Evolutionary conservation across 257 asterid genomes (phyloP).

Genomic region (Petunia axillaris): DNA sequence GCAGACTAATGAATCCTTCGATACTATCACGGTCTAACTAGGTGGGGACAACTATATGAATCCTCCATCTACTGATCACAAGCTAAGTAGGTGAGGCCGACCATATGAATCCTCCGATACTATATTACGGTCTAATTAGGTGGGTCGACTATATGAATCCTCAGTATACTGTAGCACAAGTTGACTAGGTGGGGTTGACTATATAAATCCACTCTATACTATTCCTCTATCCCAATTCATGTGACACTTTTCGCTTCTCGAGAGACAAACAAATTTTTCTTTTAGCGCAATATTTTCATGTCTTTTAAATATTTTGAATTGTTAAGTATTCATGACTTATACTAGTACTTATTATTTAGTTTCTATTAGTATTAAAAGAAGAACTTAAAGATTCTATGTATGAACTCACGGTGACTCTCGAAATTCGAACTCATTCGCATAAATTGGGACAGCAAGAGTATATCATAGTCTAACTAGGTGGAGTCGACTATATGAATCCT

Average conservation of each 20-base stretch:
- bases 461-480: background rate
- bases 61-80: background rate
- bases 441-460: no score
- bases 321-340: no score
- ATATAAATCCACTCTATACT: background rate
- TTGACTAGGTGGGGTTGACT: background rate
- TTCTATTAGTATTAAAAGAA: no score
- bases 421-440: no score
- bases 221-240: no score
- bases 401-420: no score
- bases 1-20: background rate
- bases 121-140: background rate
- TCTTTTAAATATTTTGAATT: no score
- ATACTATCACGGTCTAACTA: background rate
- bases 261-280: no score
- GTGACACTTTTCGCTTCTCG: no score
- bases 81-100: background rate
- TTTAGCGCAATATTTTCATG: no score
- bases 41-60: background rate
- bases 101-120: background rate
- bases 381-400: no score
- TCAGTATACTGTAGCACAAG: background rate
- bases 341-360: no score
- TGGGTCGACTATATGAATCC: background rate
- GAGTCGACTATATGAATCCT: background rate